A percentile compares a stretch with the other conserved stretches of the same genome.
These are phyloP conservation scores for Daldinia concentrica DNA, from an alignment of 495 filamentous ascomycete species.

Conservation along the genomic window DNA sequence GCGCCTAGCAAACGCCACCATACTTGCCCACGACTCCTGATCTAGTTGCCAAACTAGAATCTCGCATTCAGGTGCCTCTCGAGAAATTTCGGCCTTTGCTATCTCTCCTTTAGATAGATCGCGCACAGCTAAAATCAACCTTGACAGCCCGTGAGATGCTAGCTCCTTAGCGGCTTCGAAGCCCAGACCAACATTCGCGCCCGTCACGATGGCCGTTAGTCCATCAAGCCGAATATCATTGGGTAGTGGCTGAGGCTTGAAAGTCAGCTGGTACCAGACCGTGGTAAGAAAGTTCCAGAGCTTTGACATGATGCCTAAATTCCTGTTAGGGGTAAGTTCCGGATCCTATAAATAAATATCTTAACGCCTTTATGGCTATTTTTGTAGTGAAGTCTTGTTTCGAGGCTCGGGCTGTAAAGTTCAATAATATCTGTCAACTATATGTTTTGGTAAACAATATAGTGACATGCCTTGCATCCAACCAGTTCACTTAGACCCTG, in stretches of 20 bases:
- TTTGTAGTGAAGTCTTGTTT: neutral
- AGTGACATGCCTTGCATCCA: neutral
- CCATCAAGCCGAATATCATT: conserved; percentile 26
- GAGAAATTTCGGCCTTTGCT: conserved; percentile 55
- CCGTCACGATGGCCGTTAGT: conserved; percentile 63
- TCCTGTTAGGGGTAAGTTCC: neutral
- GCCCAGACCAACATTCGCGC: conserved; percentile 63
- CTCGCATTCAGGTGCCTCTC: conserved; percentile 48
- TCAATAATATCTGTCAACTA: neutral
- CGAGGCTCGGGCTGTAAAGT: too few species aligned
- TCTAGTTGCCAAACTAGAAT: conserved; percentile 63
- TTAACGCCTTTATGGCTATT: neutral
- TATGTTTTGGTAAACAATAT: neutral
- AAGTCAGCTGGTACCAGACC: conserved; percentile 37
- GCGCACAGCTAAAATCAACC: conserved; percentile 60
- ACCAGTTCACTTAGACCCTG: neutral
- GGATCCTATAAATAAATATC: neutral
- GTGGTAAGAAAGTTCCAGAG: conserved; percentile 22
- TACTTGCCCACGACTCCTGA: conserved; percentile 54
- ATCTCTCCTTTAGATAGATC: conserved; percentile 50
- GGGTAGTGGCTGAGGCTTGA: conserved; percentile 30
- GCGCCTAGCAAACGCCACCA: conserved; percentile 53
- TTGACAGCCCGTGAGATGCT: conserved; percentile 51
- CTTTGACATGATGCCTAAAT: conserved; percentile 18
- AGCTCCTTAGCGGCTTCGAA: conserved; percentile 60